Percentiles rank a stretch among this genome's conserved stretches.
phyloP scores from a whole-genome alignment of 768 basidiomycete genomes.

The Tremella yokohamensis region DNA sequence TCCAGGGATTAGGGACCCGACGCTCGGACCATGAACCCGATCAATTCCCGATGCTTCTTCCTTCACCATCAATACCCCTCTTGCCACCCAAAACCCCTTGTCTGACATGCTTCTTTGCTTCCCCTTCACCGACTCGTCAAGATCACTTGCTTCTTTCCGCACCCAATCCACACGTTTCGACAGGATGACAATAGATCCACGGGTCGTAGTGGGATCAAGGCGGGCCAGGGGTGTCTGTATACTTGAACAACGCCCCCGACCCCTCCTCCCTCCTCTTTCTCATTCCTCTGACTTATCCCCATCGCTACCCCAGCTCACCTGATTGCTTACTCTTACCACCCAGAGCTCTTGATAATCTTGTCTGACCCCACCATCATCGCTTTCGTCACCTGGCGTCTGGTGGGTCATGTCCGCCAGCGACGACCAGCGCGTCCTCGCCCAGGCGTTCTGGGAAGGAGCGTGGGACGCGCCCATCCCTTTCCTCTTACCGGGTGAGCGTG shows the following conservation, averaged over 20 bases:
- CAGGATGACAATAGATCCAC: constrained; percentile 1
- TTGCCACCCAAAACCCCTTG: too few relatives aligned
- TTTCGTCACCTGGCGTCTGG: not conserved
- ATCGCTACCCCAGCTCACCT: not conserved
- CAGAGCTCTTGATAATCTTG: not conserved
- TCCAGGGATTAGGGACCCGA: too few relatives aligned
- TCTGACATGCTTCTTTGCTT: not conserved
- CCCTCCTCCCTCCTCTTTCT: not conserved
- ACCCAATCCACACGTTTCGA: not conserved
- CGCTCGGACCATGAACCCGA: too few relatives aligned
- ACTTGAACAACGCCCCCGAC: not conserved
- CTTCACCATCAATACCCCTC: too few relatives aligned
- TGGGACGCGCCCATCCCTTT: too few relatives aligned
- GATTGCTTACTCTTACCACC: too few relatives aligned
- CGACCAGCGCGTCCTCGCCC: too few relatives aligned
- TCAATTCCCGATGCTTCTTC: too few relatives aligned
- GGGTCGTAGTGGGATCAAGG: not conserved
- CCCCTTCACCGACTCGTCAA: constrained; percentile 5
- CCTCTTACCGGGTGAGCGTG: too few relatives aligned
- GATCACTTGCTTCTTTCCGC: not conserved
- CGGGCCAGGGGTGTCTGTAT: not conserved
- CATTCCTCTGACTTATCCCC: not conserved
- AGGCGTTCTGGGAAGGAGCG: too few relatives aligned
- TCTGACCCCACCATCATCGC: not conserved
- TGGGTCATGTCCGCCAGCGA: too few relatives aligned